These are phyloP conservation scores for Leucosporidium scottii DNA, from an alignment of 768 basidiomycete genomes.

Conservation along the genomic window DNA sequence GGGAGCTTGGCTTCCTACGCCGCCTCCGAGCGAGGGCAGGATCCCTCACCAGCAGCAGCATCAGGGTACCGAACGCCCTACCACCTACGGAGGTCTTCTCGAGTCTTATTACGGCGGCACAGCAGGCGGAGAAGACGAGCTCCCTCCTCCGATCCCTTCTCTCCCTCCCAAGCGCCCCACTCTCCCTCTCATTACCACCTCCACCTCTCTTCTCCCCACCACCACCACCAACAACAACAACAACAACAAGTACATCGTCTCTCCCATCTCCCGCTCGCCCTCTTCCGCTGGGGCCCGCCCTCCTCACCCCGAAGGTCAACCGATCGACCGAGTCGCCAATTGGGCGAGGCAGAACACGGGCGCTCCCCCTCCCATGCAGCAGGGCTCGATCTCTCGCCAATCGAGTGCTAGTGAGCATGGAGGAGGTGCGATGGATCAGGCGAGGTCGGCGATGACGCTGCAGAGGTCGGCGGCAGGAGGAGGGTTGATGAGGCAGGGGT, in stretches of 20 bases:
- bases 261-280: background rate
- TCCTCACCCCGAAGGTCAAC: constrained; percentile 13
- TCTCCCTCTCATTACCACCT: background rate
- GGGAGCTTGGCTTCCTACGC: background rate
- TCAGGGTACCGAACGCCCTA: background rate
- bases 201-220: background rate
- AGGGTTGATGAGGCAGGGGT: background rate
- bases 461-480: background rate
- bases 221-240: too few relatives aligned
- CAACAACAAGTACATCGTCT: background rate
- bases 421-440: background rate
- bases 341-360: constrained; percentile 18
- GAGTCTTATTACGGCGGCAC: background rate
- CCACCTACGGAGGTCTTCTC: background rate
- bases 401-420: background rate
- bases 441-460: background rate
- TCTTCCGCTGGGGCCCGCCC: background rate
- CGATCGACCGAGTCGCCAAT: constrained; percentile 25
- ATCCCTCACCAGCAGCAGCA: background rate
- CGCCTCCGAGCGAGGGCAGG: background rate
- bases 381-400: background rate
- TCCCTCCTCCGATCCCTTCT: background rate
- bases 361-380: background rate
- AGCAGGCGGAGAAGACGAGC: background rate
- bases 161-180: background rate